Conservation (phyloP, 2,329 filamentous ascomycete species). For the Ramichloridium luteum region DNA sequence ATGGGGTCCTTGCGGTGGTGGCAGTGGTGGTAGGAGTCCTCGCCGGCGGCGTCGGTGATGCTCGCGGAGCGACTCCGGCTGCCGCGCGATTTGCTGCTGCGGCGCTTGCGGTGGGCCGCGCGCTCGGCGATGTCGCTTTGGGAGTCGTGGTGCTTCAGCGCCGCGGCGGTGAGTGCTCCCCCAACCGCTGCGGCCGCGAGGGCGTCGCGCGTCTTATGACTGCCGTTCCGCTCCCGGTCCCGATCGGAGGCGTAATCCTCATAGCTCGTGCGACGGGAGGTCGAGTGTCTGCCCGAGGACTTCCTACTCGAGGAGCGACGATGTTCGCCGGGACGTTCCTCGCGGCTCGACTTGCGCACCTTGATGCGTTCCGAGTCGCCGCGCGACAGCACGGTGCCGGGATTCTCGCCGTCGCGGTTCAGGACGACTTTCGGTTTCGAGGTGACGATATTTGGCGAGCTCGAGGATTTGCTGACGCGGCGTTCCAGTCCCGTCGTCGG, state of each 20-base stretch:
- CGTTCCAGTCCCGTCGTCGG: slow-evolving; percentile 38
- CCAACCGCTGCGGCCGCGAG: slow-evolving; percentile 43
- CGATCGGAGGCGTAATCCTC: too few species aligned
- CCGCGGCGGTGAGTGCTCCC: slow-evolving; percentile 48
- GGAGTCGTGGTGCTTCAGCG: slow-evolving; percentile 54
- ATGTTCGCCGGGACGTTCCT: slow-evolving; percentile 20
- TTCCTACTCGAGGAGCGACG: slow-evolving; percentile 14
- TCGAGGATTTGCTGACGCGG: slow-evolving; percentile 48
- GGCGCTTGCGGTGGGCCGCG: slow-evolving; percentile 35
- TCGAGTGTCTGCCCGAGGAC: slow-evolving; percentile 14
- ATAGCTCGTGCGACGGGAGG: slow-evolving; percentile 14
- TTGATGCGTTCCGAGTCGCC: slow-evolving; percentile 42
- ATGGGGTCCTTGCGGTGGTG: slow-evolving; percentile 36
- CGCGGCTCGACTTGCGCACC: slow-evolving; percentile 42
- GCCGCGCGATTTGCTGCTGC: slow-evolving; percentile 34
- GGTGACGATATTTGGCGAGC: slow-evolving; percentile 47
- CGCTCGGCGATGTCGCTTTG: slow-evolving; percentile 39
- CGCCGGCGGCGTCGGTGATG: slow-evolving; percentile 42
- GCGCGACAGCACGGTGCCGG: slow-evolving; percentile 44
- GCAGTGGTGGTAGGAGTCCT: slow-evolving; percentile 33
- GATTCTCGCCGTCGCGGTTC: slow-evolving; percentile 46
- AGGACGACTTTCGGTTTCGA: slow-evolving; percentile 49
- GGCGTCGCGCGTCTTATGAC: slow-evolving; percentile 37
- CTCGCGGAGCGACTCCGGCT: slow-evolving; percentile 41
- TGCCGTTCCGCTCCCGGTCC: slow-evolving; percentile 42